Evolutionary conservation across 2,329 filamentous ascomycete species (phyloP).

Genomic region (Verticillium klebahnii): DNA sequence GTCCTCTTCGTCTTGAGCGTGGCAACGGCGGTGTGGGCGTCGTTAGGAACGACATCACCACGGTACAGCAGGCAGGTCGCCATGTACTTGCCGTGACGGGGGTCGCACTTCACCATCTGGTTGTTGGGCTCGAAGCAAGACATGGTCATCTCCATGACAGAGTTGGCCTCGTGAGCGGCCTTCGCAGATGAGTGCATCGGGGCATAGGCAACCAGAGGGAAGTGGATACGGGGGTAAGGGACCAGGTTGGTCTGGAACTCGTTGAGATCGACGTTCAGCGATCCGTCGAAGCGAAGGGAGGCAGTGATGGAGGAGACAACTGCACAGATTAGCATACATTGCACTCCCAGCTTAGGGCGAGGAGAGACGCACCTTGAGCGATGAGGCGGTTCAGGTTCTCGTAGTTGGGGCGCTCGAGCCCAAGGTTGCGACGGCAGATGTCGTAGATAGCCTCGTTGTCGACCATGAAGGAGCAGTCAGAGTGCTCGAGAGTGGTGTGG

Average conservation of each 20-base stretch:
- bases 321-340: slow-evolving; percentile 29
- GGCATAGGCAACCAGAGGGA: slow-evolving; percentile 94
- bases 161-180: slow-evolving; percentile 96
- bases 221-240: slow-evolving; percentile 98
- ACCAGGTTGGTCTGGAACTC: slow-evolving; percentile 99
- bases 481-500: slow-evolving; percentile 98
- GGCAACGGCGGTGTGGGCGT: slow-evolving; percentile 86
- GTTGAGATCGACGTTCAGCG: slow-evolving; percentile 98
- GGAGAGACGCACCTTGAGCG: slow-evolving; percentile 67
- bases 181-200: slow-evolving; percentile 93
- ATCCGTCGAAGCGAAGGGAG: slow-evolving; percentile 96
- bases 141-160: slow-evolving; percentile 96
- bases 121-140: slow-evolving; percentile 99
- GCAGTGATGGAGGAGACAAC: slow-evolving; percentile 98
- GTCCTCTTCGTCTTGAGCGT: slow-evolving; percentile 99
- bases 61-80: slow-evolving; percentile 97
- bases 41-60: slow-evolving; percentile 95
- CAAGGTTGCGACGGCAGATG: slow-evolving; percentile 96
- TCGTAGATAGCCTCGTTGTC: slow-evolving; percentile 99
- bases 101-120: slow-evolving; percentile 99
- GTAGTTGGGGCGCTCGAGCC: slow-evolving; percentile 95
- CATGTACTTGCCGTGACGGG: slow-evolving; percentile 99
- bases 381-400: slow-evolving; percentile 99
- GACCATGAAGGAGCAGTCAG: slow-evolving; percentile 99
- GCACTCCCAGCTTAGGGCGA: background rate